Evolutionary conservation across 2,329 filamentous ascomycete species (phyloP), one percentile per base, ranked within the genome.

Genomic region (Penicillium rolfsii): DNA sequence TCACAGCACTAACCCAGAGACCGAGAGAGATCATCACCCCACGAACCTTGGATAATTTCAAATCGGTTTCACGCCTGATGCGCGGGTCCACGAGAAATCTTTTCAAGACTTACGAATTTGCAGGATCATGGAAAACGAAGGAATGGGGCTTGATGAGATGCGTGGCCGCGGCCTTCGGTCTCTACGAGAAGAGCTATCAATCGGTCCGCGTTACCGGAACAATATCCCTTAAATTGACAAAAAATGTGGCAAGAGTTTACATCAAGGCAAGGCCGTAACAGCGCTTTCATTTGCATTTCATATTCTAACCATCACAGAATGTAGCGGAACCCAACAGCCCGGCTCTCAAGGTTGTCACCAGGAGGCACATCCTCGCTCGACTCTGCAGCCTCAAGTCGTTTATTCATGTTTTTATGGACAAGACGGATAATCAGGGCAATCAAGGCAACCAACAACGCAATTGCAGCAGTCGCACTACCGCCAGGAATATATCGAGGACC

Each of bases 41-140:
- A 84, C 0, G 80, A 81, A 7, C 80, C 78, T 63, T 83, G 81
- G 19, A 82, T 83, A 63, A 84, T 85, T 9, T 82, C 82, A 58
- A 85, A 81, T n/a, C 81, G 78, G 63, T 84, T 84, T 82, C 82
- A 85, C 11, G 82, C 74, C 59, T 82, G 80, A 58, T 84, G 84
- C 0, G 82, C 81, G 1, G 82, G 82, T 0, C 82, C 82, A 52
- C 78, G 55, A 84, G 73, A 67, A 82, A 84, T 1, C 75, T 69
- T 1, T 22, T 22, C 19, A 22, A 22, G 19, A 22, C 19, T 22
- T 22, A 22, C 19, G 19, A 22, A 22, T 22, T 22, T 22, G 19
- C 19, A 22, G 19, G 19, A 22, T 22, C 19, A 33, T 33, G 30
- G 30, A 33, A 8, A 33, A 33, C 30, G 30, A 33, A 8, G 30